Evolutionary conservation across 192 early-diverging fungal genomes (phyloP).

Genomic region (Tieghemiomyces parasiticus): DNA sequence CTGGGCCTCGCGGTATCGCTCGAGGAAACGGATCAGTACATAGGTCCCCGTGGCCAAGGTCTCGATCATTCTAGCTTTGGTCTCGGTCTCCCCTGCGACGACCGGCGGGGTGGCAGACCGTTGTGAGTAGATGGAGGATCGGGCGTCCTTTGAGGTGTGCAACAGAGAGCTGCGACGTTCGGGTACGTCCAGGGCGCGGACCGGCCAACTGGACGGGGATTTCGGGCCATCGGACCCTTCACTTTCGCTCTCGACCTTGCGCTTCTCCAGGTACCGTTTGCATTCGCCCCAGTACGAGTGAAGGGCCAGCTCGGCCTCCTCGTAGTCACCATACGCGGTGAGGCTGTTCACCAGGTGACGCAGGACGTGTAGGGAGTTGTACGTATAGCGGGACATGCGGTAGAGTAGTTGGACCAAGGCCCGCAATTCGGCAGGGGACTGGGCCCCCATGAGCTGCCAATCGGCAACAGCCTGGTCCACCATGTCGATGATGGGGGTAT

Average conservation of each 20-base stretch:
- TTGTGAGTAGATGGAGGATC: not conserved
- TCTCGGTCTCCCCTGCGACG: constrained; percentile 16
- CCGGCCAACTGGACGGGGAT: not conserved
- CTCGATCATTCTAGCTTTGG: constrained; percentile 10
- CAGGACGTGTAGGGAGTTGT: constrained; percentile 50
- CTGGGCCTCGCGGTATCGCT: constrained; percentile 17
- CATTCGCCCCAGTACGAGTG: constrained; percentile 42
- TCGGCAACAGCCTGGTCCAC: constrained; percentile 46
- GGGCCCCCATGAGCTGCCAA: constrained; percentile 33
- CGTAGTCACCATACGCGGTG: constrained; percentile 47
- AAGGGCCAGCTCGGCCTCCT: constrained; percentile 57
- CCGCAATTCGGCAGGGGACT: constrained; percentile 33
- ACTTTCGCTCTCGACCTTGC: constrained; percentile 11
- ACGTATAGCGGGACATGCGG: constrained; percentile 43
- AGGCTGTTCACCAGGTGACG: constrained; percentile 45
- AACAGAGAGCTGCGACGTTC: constrained; percentile 4
- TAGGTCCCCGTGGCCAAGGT: constrained; percentile 4
- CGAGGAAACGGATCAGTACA: constrained; percentile 16
- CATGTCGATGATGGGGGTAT: constrained; percentile 38
- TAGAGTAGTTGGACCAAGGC: constrained; percentile 45
- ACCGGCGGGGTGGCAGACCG: not conserved
- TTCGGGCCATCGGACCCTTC: no score
- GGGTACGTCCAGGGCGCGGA: no score
- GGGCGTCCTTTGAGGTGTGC: constrained; percentile 11
- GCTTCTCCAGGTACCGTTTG: constrained; percentile 26